Percentiles rank a stretch among this genome's conserved stretches.
phyloP scores from a whole-genome alignment of 192 early-diverging fungal species.

The Mortierella antarctica region DNA sequence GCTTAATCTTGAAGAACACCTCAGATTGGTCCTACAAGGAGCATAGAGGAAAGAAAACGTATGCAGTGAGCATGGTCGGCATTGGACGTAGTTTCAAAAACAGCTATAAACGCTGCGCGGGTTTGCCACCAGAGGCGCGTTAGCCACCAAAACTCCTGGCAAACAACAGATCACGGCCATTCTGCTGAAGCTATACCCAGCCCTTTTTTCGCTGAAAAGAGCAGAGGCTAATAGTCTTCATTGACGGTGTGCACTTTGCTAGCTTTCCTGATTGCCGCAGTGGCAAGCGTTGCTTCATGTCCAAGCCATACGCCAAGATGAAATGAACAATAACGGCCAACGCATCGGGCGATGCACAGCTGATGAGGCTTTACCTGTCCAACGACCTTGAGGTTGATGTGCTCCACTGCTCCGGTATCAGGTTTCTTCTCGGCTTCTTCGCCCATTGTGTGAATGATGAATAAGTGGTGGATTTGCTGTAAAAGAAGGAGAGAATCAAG shows the following conservation, averaged over 20 bases:
- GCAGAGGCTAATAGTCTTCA: too few species aligned
- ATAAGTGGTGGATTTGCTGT: too few species aligned
- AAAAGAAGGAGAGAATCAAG: too few species aligned
- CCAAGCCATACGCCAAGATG: background rate
- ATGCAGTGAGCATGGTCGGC: background rate
- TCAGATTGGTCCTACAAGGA: conserved; percentile 76
- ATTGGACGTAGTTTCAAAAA: too few species aligned
- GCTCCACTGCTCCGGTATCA: conserved; percentile 69
- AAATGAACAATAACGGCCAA: too few species aligned
- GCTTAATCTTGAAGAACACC: conserved; percentile 97
- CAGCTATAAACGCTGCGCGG: too few species aligned
- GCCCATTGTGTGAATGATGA: conserved; percentile 25
- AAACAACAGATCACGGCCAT: too few species aligned
- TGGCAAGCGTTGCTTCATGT: background rate
- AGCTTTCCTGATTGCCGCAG: background rate
- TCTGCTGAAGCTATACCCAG: too few species aligned
- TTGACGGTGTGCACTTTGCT: too few species aligned
- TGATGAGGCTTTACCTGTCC: conserved; percentile 75
- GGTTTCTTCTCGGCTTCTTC: conserved; percentile 67
- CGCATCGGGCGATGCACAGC: background rate
- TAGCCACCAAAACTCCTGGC: background rate
- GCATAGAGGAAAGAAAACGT: background rate
- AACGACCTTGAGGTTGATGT: conserved; percentile 94
- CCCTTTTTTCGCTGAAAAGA: background rate
- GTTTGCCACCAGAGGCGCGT: conserved; percentile 12